Evolutionary conservation across 2,329 filamentous ascomycete genomes (phyloP).

Genomic region (Apiospora hydei): DNA sequence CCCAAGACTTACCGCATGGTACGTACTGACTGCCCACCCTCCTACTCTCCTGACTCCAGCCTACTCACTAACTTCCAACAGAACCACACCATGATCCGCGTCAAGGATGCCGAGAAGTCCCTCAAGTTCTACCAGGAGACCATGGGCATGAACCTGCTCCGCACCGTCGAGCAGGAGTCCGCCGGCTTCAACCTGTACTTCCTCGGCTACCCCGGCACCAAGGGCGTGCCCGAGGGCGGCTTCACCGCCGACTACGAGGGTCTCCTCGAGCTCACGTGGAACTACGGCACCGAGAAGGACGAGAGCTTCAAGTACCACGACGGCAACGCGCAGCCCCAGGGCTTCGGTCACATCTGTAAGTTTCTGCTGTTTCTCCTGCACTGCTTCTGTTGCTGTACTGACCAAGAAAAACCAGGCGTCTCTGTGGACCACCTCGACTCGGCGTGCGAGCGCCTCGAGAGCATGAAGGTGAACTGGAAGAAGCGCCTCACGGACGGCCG

Average conservation of each 20-base stretch:
- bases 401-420: conserved; percentile 60
- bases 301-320: conserved; percentile 86
- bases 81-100: conserved; percentile 94
- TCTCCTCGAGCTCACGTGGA: conserved; percentile 89
- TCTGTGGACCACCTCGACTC: conserved; percentile 88
- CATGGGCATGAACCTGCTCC: conserved; percentile 85
- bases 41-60: neutral
- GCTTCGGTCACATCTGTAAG: conserved; percentile 91
- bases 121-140: conserved; percentile 85
- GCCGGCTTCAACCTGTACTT: conserved; percentile 92
- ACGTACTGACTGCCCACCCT: conserved; percentile 26
- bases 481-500: conserved; percentile 90
- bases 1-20: conserved; percentile 76
- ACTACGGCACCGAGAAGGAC: conserved; percentile 85
- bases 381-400: neutral
- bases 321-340: conserved; percentile 89
- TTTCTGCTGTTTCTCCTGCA: conserved; percentile 31
- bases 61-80: conserved; percentile 38
- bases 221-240: conserved; percentile 60
- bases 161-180: conserved; percentile 72
- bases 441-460: conserved; percentile 87
- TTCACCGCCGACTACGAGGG: conserved; percentile 77
- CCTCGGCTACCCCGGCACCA: conserved; percentile 75
- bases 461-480: conserved; percentile 86
- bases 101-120: conserved; percentile 80